phyloP scores from a whole-genome alignment of 2,329 filamentous ascomycete genomes.

The Fusarium guadeloupense region DNA sequence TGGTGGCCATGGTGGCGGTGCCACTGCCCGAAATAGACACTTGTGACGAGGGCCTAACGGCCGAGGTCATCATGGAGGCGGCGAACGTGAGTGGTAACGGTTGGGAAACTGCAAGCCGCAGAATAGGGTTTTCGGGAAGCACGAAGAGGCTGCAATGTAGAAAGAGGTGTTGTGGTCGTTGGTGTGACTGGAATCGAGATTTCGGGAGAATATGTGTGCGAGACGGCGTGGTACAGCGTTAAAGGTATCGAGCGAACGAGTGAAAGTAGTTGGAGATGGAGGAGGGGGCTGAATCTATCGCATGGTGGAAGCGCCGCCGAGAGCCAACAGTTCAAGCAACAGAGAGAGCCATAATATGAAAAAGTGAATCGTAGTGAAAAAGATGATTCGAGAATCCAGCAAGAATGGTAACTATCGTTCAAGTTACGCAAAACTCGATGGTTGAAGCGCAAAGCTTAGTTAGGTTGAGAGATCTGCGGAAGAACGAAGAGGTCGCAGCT shows the following conservation, averaged over 20 bases:
- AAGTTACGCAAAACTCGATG: not conserved
- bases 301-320: conserved; percentile 39
- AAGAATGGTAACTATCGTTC: conserved; percentile 4
- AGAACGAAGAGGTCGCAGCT: conserved; percentile 38
- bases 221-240: conserved; percentile 24
- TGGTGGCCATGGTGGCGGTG: conserved; percentile 44
- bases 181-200: conserved; percentile 16
- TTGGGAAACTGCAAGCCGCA: conserved; percentile 28
- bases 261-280: conserved; percentile 35
- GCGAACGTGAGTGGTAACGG: conserved; percentile 8
- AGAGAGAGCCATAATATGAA: conserved; percentile 38
- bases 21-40: conserved; percentile 36
- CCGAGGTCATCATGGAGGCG: conserved; percentile 36
- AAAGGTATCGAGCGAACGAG: conserved; percentile 33
- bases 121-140: conserved; percentile 12
- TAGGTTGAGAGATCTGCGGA: conserved; percentile 34
- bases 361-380: conserved; percentile 2
- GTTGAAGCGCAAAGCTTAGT: conserved; percentile 24
- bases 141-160: conserved; percentile 10
- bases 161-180: not conserved
- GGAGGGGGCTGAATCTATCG: conserved; percentile 37
- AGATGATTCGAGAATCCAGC: not conserved
- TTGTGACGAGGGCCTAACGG: conserved; percentile 39
- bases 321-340: conserved; percentile 35
- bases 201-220: conserved; percentile 22